Evolutionary conservation across 345 rosid species (phyloP).

Genomic region (Heritiera fomes): DNA sequence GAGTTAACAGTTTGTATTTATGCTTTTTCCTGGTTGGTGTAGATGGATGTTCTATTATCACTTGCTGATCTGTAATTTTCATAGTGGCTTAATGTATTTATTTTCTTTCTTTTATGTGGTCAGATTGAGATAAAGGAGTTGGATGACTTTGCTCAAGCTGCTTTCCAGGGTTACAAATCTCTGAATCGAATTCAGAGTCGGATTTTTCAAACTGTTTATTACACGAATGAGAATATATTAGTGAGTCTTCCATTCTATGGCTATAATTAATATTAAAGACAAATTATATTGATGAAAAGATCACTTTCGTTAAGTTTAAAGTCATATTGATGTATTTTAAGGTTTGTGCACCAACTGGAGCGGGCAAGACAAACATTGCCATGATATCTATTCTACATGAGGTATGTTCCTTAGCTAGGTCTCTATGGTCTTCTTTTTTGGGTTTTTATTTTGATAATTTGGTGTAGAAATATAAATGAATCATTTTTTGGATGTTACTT

Average conservation of each 20-base stretch:
- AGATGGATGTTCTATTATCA: neutral
- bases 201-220: constrained; percentile 87
- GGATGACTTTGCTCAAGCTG: constrained; percentile 95
- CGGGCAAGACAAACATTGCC: constrained; percentile 98
- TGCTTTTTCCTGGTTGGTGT: neutral
- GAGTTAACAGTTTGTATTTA: neutral
- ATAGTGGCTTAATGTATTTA: constrained; percentile 16
- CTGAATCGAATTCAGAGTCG: constrained; percentile 92
- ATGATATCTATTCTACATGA: constrained; percentile 93
- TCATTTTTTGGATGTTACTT: neutral
- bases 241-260: constrained; percentile 47
- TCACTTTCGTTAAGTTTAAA: constrained; percentile 22
- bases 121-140: constrained; percentile 94
- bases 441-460: constrained; percentile 15
- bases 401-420: constrained; percentile 43
- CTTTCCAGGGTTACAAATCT: constrained; percentile 90
- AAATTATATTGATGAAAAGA: constrained; percentile 14
- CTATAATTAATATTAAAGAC: constrained; percentile 3
- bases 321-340: constrained; percentile 40
- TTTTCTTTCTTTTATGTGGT: constrained; percentile 20
- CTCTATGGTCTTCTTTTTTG: constrained; percentile 21
- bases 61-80: neutral
- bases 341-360: constrained; percentile 99
- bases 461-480: constrained; percentile 9
- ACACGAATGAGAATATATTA: constrained; percentile 90